These are phyloP conservation scores for Gymnopilus dilepis DNA, from an alignment of 768 basidiomycete genomes.

Conservation along the genomic window DNA sequence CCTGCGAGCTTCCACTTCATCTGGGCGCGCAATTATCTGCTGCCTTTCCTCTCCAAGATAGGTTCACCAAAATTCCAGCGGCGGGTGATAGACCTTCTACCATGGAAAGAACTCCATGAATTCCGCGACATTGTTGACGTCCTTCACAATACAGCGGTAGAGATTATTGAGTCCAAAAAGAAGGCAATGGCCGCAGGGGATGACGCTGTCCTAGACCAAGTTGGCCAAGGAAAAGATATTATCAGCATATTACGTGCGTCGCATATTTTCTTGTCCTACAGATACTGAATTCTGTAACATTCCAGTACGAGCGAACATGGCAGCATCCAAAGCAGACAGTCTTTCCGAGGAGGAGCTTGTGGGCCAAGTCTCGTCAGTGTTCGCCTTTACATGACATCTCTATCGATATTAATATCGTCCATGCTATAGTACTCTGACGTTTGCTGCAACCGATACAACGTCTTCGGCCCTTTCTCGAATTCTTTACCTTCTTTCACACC, in stretches of 20 bases:
- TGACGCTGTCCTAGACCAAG: constrained; percentile 34
- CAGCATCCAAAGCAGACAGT: constrained; percentile 34
- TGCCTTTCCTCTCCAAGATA: constrained; percentile 28
- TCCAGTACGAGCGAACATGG: constrained; percentile 44
- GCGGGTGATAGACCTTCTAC: constrained; percentile 37
- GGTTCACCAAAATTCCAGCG: constrained; percentile 36
- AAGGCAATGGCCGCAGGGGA: constrained; percentile 38
- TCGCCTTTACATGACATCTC: too few relatives aligned
- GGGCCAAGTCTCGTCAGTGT: constrained; percentile 39
- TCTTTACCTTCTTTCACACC: constrained; percentile 28
- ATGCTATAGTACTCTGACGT: constrained; percentile 25
- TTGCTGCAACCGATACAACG: constrained; percentile 37
- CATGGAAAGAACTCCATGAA: constrained; percentile 34
- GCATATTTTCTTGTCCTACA: not conserved
- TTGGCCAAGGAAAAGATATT: constrained; percentile 50
- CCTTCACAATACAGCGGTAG: constrained; percentile 39
- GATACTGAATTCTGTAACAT: not conserved
- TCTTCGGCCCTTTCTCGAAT: constrained; percentile 33
- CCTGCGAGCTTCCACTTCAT: constrained; percentile 5
- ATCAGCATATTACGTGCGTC: constrained; percentile 50
- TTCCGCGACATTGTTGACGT: constrained; percentile 40
- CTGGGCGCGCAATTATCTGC: constrained; percentile 13
- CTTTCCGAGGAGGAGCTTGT: constrained; percentile 41
- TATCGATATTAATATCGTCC: too few relatives aligned
- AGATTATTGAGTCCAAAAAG: constrained; percentile 45